Conservation (phyloP, 2,329 filamentous ascomycete species). For the Epichloe hybrida region DNA sequence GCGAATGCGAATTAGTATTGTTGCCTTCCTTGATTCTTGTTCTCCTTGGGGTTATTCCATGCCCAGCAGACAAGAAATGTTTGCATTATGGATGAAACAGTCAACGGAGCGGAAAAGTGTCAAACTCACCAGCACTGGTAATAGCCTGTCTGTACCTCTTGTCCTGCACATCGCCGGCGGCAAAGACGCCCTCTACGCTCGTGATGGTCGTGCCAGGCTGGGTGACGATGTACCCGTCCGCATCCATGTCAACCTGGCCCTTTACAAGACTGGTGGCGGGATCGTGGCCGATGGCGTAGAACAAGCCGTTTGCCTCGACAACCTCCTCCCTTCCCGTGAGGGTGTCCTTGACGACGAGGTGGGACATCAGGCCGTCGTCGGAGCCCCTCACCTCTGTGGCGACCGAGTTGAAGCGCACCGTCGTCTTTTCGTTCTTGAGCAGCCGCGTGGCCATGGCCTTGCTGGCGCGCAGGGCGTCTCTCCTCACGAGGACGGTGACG, state of each 20-base stretch:
- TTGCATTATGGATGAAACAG: background rate
- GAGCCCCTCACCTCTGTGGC: constrained; percentile 78
- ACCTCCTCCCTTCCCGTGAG: constrained; percentile 64
- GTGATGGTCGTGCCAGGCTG: constrained; percentile 80
- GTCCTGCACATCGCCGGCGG: constrained; percentile 94
- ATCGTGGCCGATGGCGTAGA: constrained; percentile 96
- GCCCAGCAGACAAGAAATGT: no score
- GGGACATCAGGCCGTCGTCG: constrained; percentile 74
- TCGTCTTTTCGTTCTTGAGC: constrained; percentile 74
- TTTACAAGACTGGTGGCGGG: constrained; percentile 85
- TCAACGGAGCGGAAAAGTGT: background rate
- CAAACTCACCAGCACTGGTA: constrained; percentile 74
- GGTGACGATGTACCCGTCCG: constrained; percentile 83
- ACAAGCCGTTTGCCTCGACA: constrained; percentile 82
- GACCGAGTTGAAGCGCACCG: constrained; percentile 72
- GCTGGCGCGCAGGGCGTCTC: constrained; percentile 73
- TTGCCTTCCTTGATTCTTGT: background rate
- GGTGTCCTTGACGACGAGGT: constrained; percentile 71
- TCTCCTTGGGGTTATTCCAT: background rate
- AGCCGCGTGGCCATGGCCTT: constrained; percentile 86
- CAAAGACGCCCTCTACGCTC: constrained; percentile 83
- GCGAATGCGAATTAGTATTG: background rate
- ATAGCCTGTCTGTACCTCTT: constrained; percentile 97
- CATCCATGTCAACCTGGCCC: constrained; percentile 76
- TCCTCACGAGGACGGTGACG: constrained; percentile 85